Evolutionary conservation across 2,329 filamentous ascomycete genomes (phyloP).

Genomic region (Pezicula radicicola): DNA sequence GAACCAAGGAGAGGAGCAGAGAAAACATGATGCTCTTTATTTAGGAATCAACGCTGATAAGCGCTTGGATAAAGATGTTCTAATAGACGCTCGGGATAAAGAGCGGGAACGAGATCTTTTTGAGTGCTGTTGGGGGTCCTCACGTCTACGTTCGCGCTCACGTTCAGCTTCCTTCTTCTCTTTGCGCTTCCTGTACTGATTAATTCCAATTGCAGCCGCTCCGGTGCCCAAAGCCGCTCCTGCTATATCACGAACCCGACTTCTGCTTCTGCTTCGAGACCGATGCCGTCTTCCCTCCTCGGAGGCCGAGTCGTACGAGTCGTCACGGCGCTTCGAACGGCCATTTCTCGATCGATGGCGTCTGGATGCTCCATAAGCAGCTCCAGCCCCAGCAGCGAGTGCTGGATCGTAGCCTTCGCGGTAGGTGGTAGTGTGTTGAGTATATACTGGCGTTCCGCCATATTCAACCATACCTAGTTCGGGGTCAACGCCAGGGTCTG

Average conservation of each 20-base stretch:
- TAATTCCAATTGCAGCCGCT: slow-evolving; percentile 60
- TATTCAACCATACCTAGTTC: slow-evolving; percentile 69
- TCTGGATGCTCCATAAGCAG: slow-evolving; percentile 19
- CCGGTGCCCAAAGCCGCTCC: slow-evolving; percentile 52
- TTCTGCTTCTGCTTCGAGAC: slow-evolving; percentile 43
- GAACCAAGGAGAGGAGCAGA: slow-evolving; percentile 5
- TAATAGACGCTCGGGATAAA: slow-evolving; percentile 25
- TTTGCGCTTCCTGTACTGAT: slow-evolving; percentile 53
- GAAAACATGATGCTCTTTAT: slow-evolving; percentile 13
- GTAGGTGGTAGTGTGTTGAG: slow-evolving; percentile 29
- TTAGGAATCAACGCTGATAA: slow-evolving; percentile 28
- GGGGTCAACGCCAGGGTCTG: slow-evolving; percentile 53
- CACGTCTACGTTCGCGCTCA: slow-evolving; percentile 28
- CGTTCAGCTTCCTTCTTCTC: slow-evolving; percentile 33
- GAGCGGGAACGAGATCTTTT: slow-evolving; percentile 24
- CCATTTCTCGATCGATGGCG: slow-evolving; percentile 15
- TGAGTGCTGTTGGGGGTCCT: slow-evolving; percentile 27
- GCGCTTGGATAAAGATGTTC: slow-evolving; percentile 22
- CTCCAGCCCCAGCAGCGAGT: slow-evolving; percentile 17
- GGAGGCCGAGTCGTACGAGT: slow-evolving; percentile 18
- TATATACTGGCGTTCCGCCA: slow-evolving; percentile 54
- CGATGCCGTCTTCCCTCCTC: slow-evolving; percentile 18
- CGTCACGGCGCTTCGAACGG: slow-evolving; percentile 14
- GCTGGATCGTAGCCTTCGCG: slow-evolving; percentile 21
- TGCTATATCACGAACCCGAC: slow-evolving; percentile 51